These are phyloP conservation scores for Sporothrix euskadiensis DNA, from an alignment of 2,329 filamentous ascomycete genomes.

Conservation along the genomic window DNA sequence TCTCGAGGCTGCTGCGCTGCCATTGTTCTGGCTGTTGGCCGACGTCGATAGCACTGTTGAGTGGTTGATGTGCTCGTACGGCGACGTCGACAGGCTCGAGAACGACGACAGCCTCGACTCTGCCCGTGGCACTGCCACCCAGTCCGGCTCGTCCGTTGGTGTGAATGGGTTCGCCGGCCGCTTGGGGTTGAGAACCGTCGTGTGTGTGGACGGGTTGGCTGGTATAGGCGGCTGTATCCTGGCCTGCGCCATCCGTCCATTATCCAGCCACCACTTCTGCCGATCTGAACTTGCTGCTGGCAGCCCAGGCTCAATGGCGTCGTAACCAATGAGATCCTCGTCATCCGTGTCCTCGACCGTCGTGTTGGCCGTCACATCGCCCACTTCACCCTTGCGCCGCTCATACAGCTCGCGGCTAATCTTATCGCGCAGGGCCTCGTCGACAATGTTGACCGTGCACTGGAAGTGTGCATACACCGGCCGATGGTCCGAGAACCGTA, in stretches of 20 bases:
- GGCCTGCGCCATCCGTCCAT: conserved; percentile 73
- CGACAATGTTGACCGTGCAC: conserved; percentile 76
- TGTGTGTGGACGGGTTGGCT: conserved; percentile 48
- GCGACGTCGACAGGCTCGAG: conserved; percentile 60
- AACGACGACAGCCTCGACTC: conserved; percentile 55
- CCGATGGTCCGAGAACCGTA: conserved; percentile 93
- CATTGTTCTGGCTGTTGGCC: conserved; percentile 43
- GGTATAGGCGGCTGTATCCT: conserved; percentile 63
- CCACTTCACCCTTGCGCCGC: conserved; percentile 66
- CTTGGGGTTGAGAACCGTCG: conserved; percentile 68
- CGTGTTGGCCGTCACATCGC: conserved; percentile 60
- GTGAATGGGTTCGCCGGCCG: conserved; percentile 81
- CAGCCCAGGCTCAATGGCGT: conserved; percentile 77
- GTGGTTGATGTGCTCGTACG: conserved; percentile 59
- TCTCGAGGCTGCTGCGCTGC: conserved; percentile 41
- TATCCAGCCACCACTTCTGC: conserved; percentile 71
- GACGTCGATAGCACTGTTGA: conserved; percentile 50
- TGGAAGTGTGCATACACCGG: conserved; percentile 90
- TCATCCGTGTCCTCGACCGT: conserved; percentile 65
- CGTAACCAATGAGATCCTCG: conserved; percentile 78
- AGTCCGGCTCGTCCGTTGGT: conserved; percentile 73
- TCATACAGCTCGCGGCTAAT: conserved; percentile 76
- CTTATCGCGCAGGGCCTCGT: conserved; percentile 70
- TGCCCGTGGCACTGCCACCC: conserved; percentile 67
- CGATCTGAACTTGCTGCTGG: conserved; percentile 67